Conservation (phyloP, 1,139 yeast species). For the Zygotorulaspora mrakii region DNA sequence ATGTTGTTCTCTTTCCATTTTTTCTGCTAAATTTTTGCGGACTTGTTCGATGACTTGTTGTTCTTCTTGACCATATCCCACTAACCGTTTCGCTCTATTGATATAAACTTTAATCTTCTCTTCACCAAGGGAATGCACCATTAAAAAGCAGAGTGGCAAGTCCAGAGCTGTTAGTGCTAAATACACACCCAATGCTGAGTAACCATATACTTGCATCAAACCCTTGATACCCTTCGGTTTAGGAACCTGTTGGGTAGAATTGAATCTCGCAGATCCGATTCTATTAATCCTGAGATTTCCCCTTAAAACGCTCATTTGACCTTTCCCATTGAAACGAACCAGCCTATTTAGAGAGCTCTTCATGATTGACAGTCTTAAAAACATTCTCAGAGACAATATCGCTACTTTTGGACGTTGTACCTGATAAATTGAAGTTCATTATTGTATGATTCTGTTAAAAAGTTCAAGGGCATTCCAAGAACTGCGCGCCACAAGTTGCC, state of each 20-base stretch:
- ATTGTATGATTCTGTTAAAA: too few species aligned
- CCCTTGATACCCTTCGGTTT: slow-evolving; percentile 43
- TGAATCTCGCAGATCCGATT: slow-evolving; percentile 5
- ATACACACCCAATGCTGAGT: slow-evolving; percentile 85
- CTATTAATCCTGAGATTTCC: slow-evolving; percentile 3
- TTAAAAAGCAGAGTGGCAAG: slow-evolving; percentile 72
- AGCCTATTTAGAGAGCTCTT: slow-evolving; percentile 6
- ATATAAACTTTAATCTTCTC: slow-evolving; percentile 70
- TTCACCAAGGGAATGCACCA: slow-evolving; percentile 84
- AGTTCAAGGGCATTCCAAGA: not conserved
- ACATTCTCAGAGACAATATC: too few species aligned
- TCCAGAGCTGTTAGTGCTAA: slow-evolving; percentile 67
- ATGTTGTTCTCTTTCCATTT: slow-evolving; percentile 21
- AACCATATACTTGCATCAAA: slow-evolving; percentile 82
- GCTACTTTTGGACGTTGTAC: too few species aligned
- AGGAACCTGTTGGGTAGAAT: slow-evolving; percentile 9
- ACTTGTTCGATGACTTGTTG: slow-evolving; percentile 32
- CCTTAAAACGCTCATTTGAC: slow-evolving; percentile 2
- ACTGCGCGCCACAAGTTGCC: not conserved
- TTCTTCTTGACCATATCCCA: slow-evolving; percentile 55
- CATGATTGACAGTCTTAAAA: slow-evolving; percentile 3
- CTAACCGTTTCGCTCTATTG: slow-evolving; percentile 51
- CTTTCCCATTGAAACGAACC: slow-evolving; percentile 2
- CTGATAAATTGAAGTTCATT: too few species aligned
- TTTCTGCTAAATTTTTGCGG: slow-evolving; percentile 20